Percentiles rank a stretch among this genome's conserved stretches.
phyloP scores from a whole-genome alignment of 257 asterid species.

The Solanum habrochaites region DNA sequence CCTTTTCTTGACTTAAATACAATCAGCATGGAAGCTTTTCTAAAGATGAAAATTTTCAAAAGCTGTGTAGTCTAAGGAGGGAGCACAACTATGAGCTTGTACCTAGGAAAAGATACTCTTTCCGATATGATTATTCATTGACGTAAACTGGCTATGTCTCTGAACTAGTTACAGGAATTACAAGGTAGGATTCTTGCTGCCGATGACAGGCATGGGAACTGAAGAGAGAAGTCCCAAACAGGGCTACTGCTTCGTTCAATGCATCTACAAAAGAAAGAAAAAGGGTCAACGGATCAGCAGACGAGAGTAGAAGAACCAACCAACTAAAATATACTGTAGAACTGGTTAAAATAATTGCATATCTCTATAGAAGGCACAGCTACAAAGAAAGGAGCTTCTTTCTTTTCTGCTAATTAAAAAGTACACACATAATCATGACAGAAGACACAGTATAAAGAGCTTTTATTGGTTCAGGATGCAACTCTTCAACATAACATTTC shows the following conservation, averaged over 20 bases:
- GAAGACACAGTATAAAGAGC: neutral
- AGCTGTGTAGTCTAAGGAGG: neutral
- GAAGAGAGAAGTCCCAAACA: neutral
- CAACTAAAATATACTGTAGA: neutral
- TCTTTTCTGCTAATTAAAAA: neutral
- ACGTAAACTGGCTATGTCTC: neutral
- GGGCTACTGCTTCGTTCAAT: neutral
- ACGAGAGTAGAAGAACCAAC: neutral
- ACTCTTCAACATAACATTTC: neutral
- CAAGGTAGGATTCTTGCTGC: neutral
- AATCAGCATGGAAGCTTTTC: neutral
- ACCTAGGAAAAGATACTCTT: neutral
- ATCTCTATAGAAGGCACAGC: neutral
- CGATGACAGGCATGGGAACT: neutral
- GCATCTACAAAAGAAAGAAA: neutral
- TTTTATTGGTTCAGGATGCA: neutral
- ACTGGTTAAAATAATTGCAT: neutral
- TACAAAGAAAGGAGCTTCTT: neutral
- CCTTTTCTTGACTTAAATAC: neutral
- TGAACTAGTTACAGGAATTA: neutral
- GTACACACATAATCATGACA: neutral
- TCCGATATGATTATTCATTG: neutral
- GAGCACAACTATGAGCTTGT: neutral
- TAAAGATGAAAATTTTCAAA: neutral
- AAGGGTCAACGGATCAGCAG: neutral